These are phyloP conservation scores for Sordariomycetes sp. DNA, from an alignment of 2,329 filamentous ascomycete genomes.

Conservation along the genomic window DNA sequence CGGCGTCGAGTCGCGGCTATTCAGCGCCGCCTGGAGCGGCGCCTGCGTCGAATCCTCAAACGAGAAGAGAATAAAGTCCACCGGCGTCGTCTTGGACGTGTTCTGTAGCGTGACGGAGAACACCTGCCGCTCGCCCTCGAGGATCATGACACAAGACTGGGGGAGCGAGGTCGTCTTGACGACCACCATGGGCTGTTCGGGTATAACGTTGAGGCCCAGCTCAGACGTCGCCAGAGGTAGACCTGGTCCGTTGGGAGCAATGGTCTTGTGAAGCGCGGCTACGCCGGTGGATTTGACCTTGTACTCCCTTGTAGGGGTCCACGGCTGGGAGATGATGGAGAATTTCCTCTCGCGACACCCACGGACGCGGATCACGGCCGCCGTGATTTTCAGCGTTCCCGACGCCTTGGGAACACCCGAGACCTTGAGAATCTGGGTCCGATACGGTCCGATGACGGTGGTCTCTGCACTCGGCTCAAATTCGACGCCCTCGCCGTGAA, in stretches of 20 bases:
- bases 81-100: constrained; percentile 52
- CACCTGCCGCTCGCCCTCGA: constrained; percentile 72
- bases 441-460: constrained; percentile 64
- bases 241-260: constrained; percentile 22
- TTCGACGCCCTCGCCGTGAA: constrained; percentile 61
- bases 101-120: constrained; percentile 78
- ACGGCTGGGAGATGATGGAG: constrained; percentile 66
- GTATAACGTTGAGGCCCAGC: constrained; percentile 61
- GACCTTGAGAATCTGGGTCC: constrained; percentile 66
- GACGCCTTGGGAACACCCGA: constrained; percentile 51
- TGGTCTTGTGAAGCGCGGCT: constrained; percentile 35
- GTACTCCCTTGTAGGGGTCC: constrained; percentile 53
- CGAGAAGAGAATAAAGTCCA: constrained; percentile 75
- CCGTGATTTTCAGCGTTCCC: constrained; percentile 61
- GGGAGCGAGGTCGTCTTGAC: constrained; percentile 66
- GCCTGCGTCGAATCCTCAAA: constrained; percentile 81
- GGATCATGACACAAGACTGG: constrained; percentile 79
- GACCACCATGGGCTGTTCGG: constrained; percentile 62
- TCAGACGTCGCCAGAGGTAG: constrained; percentile 31
- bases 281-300: constrained; percentile 71
- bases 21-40: constrained; percentile 61
- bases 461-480: constrained; percentile 55
- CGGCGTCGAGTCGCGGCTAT: constrained; percentile 62
- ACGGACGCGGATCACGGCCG: constrained; percentile 66
- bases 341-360: constrained; percentile 76